Percentiles rank a stretch among this genome's conserved stretches.
Conservation (phyloP, 2,329 filamentous ascomycete species). For the Neofusicoccum laricinum region DNA sequence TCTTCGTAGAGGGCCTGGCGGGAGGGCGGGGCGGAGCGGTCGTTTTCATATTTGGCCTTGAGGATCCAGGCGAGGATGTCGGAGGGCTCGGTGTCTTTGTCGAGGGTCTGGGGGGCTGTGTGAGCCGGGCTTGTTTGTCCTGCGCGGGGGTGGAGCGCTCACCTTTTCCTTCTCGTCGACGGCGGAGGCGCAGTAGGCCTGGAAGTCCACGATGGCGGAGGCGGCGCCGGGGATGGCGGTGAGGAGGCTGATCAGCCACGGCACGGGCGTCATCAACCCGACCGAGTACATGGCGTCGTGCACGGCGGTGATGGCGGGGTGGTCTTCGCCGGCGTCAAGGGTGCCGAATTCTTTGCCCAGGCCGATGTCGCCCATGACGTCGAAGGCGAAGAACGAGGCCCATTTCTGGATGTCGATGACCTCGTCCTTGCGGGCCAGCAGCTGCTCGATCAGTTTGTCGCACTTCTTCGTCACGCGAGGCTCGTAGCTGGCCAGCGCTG, state of each 20-base stretch:
- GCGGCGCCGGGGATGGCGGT: constrained; percentile 30
- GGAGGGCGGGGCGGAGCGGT: constrained; percentile 33
- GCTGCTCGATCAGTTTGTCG: constrained; percentile 24
- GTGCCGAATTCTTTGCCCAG: constrained; percentile 43
- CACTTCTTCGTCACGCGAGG: constrained; percentile 31
- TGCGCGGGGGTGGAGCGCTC: neutral
- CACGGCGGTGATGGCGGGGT: constrained; percentile 33
- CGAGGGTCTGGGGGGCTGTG: neutral
- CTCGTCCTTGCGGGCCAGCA: constrained; percentile 24
- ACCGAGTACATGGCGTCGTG: constrained; percentile 35
- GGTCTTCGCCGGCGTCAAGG: constrained; percentile 26
- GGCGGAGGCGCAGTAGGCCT: constrained; percentile 26
- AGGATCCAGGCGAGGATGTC: constrained; percentile 42
- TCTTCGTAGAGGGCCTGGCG: constrained; percentile 33
- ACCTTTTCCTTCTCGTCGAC: constrained; percentile 33
- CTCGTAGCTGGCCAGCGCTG: constrained; percentile 24
- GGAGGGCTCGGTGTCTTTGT: constrained; percentile 27
- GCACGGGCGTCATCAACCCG: constrained; percentile 32
- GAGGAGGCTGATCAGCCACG: constrained; percentile 37
- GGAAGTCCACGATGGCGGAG: constrained; percentile 28
- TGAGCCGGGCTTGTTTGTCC: neutral
- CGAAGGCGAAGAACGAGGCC: constrained; percentile 44
- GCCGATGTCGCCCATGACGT: constrained; percentile 49
- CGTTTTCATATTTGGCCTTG: constrained; percentile 38
- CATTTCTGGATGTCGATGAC: constrained; percentile 29